These are phyloP conservation scores for Oryza officinalis DNA, from an alignment of 176 grass and related monocot species.

Conservation along the genomic window DNA sequence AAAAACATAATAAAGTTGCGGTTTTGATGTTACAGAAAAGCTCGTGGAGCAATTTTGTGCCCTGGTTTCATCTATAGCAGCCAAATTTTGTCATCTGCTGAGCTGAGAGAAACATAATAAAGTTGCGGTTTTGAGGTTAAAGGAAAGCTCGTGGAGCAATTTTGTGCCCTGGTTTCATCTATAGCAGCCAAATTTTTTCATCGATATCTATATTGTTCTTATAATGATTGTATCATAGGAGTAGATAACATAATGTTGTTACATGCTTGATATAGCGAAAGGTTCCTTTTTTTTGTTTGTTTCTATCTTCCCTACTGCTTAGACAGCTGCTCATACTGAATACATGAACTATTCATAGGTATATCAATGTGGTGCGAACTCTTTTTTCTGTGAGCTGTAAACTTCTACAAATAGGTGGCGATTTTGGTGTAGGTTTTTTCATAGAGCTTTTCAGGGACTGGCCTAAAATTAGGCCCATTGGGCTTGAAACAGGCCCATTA, in stretches of 20 bases:
- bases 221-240: not conserved
- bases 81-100: not conserved
- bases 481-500: not conserved
- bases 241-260: not conserved
- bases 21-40: slow-evolving; percentile 12
- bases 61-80: not conserved
- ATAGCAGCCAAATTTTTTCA: no score
- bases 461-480: not conserved
- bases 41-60: not conserved
- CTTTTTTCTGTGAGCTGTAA: no score
- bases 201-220: not conserved
- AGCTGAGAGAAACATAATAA: no score
- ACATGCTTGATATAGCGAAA: not conserved
- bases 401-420: no score
- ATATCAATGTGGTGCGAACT: no score
- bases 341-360: no score
- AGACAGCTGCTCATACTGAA: not conserved
- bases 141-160: no score
- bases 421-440: not conserved
- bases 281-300: no score
- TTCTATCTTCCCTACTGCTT: not conserved
- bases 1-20: not conserved
- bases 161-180: no score
- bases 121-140: no score
- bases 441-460: not conserved